phyloP scores from a whole-genome alignment of 139 green algal species.

The Coelastrella sp. region DNA sequence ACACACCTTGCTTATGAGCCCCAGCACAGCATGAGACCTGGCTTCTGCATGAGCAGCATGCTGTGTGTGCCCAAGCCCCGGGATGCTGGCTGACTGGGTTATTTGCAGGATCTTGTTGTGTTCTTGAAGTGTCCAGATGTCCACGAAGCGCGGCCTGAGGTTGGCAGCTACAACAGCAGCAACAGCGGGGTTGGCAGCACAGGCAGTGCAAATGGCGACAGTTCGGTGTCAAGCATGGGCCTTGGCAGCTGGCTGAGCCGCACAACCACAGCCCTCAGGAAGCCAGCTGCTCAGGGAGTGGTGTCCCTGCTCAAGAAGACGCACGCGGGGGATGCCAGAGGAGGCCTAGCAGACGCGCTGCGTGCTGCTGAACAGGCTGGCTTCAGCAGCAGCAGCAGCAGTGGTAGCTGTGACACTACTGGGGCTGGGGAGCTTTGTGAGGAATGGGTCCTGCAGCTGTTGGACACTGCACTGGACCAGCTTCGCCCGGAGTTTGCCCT shows the following conservation, averaged over 20 bases:
- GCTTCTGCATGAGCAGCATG: background rate
- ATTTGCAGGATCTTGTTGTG: conserved; percentile 30
- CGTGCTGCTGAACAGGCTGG: background rate
- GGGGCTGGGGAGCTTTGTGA: background rate
- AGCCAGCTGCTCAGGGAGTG: background rate
- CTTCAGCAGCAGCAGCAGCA: background rate
- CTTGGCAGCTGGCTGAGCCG: background rate
- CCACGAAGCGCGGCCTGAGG: conserved; percentile 27
- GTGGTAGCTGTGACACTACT: background rate
- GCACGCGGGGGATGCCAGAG: background rate
- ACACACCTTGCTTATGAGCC: background rate
- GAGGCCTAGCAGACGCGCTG: background rate
- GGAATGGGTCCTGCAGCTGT: conserved; percentile 34
- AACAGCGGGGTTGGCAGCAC: background rate
- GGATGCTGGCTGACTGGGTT: background rate
- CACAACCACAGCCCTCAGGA: background rate
- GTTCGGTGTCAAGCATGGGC: background rate
- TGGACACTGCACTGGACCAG: conserved; percentile 31
- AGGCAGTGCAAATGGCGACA: background rate
- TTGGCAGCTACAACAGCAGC: background rate
- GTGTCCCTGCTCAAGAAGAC: background rate
- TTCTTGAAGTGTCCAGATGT: conserved; percentile 40
- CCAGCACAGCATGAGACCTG: background rate
- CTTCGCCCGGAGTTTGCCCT: conserved; percentile 33
- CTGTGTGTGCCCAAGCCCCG: background rate